Evolutionary conservation across 768 basidiomycete genomes (phyloP).

Genomic region (Leccinum imitatum): DNA sequence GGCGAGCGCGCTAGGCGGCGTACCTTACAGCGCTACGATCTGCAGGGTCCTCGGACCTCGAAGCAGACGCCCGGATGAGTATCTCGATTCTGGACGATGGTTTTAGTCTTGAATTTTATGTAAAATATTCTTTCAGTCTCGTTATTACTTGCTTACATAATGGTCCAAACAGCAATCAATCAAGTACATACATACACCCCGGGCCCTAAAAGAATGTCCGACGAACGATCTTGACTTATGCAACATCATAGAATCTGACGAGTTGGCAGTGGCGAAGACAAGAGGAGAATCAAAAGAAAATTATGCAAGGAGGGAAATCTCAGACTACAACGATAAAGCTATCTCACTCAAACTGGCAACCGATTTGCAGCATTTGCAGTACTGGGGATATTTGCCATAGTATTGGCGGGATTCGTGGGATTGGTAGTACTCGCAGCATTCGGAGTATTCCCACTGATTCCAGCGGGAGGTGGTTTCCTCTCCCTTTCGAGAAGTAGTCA

Average conservation of each 20-base stretch:
- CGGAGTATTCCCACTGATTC: no score
- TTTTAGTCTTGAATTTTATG: no score
- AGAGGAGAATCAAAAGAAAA: background rate
- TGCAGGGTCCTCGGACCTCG: background rate
- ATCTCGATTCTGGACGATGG: background rate
- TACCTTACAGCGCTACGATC: no score
- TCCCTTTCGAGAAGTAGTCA: background rate
- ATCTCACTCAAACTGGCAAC: background rate
- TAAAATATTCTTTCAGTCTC: no score
- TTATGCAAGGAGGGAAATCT: background rate
- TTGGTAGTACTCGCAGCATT: background rate
- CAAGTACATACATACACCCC: background rate
- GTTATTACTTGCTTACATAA: background rate
- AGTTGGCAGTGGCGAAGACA: background rate
- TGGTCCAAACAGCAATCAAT: background rate
- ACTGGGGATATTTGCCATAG: background rate
- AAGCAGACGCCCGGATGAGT: background rate
- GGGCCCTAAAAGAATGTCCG: background rate
- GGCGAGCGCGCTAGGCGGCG: background rate
- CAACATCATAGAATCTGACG: background rate
- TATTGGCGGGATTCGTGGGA: background rate
- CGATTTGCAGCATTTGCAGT: background rate
- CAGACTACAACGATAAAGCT: background rate
- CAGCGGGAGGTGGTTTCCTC: background rate
- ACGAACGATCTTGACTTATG: background rate